phyloP scores from a whole-genome alignment of 306 rosid species.

The Cucumis cinereus region DNA sequence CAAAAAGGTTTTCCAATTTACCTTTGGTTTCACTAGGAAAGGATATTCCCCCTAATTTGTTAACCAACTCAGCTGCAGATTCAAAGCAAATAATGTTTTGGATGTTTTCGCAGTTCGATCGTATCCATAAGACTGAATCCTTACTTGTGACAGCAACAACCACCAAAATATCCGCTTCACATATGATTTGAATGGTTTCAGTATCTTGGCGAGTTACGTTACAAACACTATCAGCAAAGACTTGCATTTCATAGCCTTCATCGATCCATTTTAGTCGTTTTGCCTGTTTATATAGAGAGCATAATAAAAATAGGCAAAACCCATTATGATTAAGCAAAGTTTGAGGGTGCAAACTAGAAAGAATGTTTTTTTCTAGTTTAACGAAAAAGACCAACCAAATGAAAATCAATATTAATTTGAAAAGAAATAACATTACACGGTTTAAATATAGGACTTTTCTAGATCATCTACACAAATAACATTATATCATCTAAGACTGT shows the following conservation, averaged over 20 bases:
- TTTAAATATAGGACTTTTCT: too few relatives aligned
- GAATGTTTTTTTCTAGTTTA: background rate
- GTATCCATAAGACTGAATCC: slow-evolving; percentile 45
- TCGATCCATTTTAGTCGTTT: slow-evolving; percentile 78
- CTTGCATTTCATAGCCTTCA: slow-evolving; percentile 56
- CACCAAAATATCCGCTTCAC: slow-evolving; percentile 41
- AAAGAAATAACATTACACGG: too few relatives aligned
- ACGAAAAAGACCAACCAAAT: too few relatives aligned
- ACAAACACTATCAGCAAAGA: slow-evolving; percentile 38
- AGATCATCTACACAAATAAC: too few relatives aligned
- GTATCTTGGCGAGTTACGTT: slow-evolving; percentile 14
- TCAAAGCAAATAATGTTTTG: slow-evolving; percentile 53
- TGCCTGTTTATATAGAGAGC: slow-evolving; percentile 31
- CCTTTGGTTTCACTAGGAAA: slow-evolving; percentile 25
- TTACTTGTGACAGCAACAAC: slow-evolving; percentile 45
- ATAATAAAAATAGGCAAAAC: background rate
- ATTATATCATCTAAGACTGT: too few relatives aligned
- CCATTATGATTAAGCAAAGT: background rate
- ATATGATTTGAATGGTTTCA: slow-evolving; percentile 17
- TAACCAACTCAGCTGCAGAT: slow-evolving; percentile 38
- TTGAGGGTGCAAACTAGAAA: background rate
- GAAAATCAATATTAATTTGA: too few relatives aligned
- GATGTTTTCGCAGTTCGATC: slow-evolving; percentile 13
- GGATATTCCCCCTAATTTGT: slow-evolving; percentile 58
- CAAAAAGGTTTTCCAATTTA: slow-evolving; percentile 23